phyloP scores from a whole-genome alignment of 1,139 yeast genomes.

The Pichia sp. region DNA sequence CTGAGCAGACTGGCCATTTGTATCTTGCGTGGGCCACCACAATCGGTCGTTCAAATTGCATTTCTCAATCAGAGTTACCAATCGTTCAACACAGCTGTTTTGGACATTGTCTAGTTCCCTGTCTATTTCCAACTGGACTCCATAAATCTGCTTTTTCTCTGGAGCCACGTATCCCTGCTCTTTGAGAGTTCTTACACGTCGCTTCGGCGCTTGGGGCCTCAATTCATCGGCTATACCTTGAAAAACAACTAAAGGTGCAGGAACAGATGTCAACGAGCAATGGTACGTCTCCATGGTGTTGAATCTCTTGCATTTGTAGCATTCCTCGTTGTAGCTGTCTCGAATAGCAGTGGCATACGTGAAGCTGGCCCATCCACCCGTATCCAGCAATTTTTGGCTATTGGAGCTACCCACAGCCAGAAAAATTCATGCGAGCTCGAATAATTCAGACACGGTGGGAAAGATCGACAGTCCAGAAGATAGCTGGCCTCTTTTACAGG shows the following conservation, averaged over 20 bases:
- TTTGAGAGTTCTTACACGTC: constrained; percentile 5
- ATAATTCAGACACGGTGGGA: background rate
- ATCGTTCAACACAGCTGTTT: constrained; percentile 29
- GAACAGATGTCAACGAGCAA: constrained; percentile 29
- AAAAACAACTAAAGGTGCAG: constrained; percentile 36
- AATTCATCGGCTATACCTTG: constrained; percentile 32
- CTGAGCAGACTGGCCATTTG: constrained; percentile 17
- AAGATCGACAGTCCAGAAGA: background rate
- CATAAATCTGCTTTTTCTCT: constrained; percentile 13
- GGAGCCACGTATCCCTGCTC: constrained; percentile 8
- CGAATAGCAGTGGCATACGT: no score
- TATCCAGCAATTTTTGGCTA: background rate
- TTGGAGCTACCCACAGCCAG: background rate
- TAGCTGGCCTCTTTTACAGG: background rate
- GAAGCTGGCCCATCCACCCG: background rate
- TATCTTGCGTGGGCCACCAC: constrained; percentile 31
- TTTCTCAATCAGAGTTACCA: constrained; percentile 29
- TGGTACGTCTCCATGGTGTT: constrained; percentile 33
- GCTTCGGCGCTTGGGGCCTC: constrained; percentile 18
- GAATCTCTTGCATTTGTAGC: background rate
- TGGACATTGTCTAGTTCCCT: constrained; percentile 29
- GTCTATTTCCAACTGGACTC: constrained; percentile 20
- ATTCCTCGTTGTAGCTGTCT: background rate
- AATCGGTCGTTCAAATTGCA: constrained; percentile 29
- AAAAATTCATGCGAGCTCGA: background rate